Percentiles rank a stretch among this genome's conserved stretches.
Evolutionary conservation across 441 rosid species (phyloP).

Genomic region (Sinapis alba): DNA sequence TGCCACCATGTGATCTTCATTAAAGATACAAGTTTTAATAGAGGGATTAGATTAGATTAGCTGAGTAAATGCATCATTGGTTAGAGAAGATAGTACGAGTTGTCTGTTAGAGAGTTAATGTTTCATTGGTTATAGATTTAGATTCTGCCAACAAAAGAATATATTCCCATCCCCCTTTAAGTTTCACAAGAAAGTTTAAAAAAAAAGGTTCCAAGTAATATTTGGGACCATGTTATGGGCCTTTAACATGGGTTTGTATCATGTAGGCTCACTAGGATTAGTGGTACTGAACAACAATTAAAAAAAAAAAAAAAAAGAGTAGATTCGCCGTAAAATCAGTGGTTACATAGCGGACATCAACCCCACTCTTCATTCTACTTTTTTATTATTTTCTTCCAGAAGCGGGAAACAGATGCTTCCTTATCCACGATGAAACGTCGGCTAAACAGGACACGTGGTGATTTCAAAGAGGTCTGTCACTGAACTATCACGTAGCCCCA

Average conservation of each 20-base stretch:
- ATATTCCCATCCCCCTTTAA: not conserved
- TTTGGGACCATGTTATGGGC: not conserved
- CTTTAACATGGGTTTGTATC: constrained; percentile 1
- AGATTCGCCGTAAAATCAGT: constrained; percentile 14
- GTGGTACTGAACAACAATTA: not conserved
- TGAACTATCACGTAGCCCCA: constrained; percentile 28
- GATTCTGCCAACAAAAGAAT: not conserved
- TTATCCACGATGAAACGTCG: constrained; percentile 34
- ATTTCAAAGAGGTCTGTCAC: constrained; percentile 32
- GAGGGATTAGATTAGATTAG: too few species aligned
- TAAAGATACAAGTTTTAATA: too few species aligned
- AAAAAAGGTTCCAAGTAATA: too few species aligned
- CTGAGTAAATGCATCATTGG: too few species aligned
- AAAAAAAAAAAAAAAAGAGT: too few species aligned
- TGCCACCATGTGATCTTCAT: too few species aligned
- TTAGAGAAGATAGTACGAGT: not conserved
- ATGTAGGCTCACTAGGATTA: not conserved
- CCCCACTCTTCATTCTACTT: constrained; percentile 18
- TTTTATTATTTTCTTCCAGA: not conserved
- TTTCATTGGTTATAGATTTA: not conserved
- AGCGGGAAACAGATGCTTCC: constrained; percentile 27
- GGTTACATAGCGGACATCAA: constrained; percentile 39
- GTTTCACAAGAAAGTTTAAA: not conserved
- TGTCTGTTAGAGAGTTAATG: not conserved
- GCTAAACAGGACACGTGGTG: constrained; percentile 24